Conservation (phyloP, 2,329 filamentous ascomycete species). For the Cladophialophora immunda region DNA sequence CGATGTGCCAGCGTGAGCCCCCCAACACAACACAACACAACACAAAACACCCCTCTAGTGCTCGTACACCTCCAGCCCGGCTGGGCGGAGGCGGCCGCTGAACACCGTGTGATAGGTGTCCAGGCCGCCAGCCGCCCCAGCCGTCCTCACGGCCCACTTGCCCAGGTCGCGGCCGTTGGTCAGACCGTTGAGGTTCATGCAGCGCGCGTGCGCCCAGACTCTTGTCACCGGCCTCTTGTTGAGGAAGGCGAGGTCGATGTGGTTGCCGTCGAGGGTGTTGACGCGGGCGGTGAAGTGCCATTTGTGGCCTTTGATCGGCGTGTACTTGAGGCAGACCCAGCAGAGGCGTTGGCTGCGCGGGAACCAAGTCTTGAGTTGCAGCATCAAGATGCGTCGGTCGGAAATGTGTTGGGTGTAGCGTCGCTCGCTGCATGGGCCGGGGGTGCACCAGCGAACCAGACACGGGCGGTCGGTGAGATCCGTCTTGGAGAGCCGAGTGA, state of each 20-base stretch:
- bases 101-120: conserved; percentile 4
- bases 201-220: conserved; percentile 9
- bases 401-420: conserved; percentile 53
- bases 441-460: not conserved
- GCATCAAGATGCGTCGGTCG: conserved; percentile 89
- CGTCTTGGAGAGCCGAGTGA: not conserved
- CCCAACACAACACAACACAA: no score
- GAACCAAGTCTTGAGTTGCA: conserved; percentile 79
- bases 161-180: not conserved
- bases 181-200: not conserved
- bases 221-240: not conserved
- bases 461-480: not conserved
- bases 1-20: no score
- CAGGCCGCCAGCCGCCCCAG: conserved; percentile 14
- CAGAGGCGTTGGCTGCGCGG: conserved; percentile 22
- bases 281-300: conserved; percentile 11
- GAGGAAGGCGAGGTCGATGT: not conserved
- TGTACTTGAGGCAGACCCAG: conserved; percentile 29
- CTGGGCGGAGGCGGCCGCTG: not conserved
- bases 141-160: conserved; percentile 4
- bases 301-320: not conserved
- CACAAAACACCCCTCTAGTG: not conserved
- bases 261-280: not conserved
- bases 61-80: not conserved
- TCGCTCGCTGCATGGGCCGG: not conserved